Percentiles rank a stretch among this genome's conserved stretches.
Conservation (phyloP, 345 rosid species). For the Schrenkiella parvula region DNA sequence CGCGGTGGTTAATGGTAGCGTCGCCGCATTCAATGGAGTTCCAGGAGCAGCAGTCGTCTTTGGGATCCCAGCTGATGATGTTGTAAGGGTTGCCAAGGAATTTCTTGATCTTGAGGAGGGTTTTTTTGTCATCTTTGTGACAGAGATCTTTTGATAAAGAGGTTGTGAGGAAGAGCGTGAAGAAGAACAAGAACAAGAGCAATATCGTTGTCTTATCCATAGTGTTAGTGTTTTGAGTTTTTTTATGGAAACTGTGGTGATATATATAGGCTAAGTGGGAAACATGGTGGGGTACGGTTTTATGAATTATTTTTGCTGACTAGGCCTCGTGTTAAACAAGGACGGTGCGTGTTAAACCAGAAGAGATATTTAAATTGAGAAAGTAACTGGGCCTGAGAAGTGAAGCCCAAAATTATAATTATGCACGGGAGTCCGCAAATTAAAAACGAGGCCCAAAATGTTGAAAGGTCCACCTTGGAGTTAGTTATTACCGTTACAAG, state of each 20-base stretch:
- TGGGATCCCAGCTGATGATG: slow-evolving; percentile 56
- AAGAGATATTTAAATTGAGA: no score
- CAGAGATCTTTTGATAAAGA: slow-evolving; percentile 46
- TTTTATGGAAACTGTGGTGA: neutral
- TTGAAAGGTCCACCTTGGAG: no score
- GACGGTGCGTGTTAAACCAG: neutral
- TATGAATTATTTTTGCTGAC: neutral
- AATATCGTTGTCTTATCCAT: slow-evolving; percentile 16
- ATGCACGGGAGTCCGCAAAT: no score
- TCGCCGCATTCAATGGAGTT: slow-evolving; percentile 46
- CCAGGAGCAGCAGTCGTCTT: slow-evolving; percentile 75
- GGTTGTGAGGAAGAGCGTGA: slow-evolving; percentile 25
- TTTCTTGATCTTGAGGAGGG: slow-evolving; percentile 53
- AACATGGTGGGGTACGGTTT: neutral
- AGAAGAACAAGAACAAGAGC: slow-evolving; percentile 24
- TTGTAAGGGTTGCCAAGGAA: slow-evolving; percentile 57
- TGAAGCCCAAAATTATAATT: neutral
- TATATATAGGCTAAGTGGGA: neutral
- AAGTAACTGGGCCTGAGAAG: neutral
- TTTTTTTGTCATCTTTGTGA: slow-evolving; percentile 51
- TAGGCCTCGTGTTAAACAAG: slow-evolving; percentile 18
- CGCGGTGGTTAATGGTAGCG: slow-evolving; percentile 54
- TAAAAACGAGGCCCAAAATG: no score
- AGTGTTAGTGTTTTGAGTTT: neutral
- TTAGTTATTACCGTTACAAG: neutral